These are phyloP conservation scores for Mycena alexandri DNA, from an alignment of 768 basidiomycete species.

Conservation along the genomic window DNA sequence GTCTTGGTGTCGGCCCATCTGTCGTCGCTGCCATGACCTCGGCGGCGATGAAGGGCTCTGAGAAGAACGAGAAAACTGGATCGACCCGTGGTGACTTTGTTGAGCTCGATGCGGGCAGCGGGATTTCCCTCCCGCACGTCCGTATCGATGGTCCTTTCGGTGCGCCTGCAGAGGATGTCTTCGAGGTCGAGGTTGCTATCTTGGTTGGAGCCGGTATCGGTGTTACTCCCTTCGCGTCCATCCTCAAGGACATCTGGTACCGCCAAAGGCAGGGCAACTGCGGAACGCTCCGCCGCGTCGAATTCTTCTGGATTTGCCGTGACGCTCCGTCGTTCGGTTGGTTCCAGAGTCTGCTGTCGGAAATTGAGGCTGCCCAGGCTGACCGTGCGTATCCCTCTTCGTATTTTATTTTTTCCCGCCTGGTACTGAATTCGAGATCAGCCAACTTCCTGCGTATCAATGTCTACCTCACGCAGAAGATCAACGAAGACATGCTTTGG, in stretches of 20 bases:
- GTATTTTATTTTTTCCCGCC: background rate
- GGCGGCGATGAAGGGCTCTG: slow-evolving; percentile 81
- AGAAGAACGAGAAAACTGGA: slow-evolving; percentile 66
- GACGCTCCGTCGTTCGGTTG: slow-evolving; percentile 98
- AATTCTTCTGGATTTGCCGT: slow-evolving; percentile 95
- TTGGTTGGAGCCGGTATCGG: slow-evolving; percentile 95
- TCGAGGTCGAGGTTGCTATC: slow-evolving; percentile 88
- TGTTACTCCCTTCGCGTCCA: slow-evolving; percentile 95
- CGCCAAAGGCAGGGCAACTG: slow-evolving; percentile 83
- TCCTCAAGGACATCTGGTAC: slow-evolving; percentile 97
- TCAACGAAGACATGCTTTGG: slow-evolving; percentile 89
- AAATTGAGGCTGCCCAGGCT: slow-evolving; percentile 89
- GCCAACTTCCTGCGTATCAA: slow-evolving; percentile 95
- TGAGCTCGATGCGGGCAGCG: slow-evolving; percentile 71
- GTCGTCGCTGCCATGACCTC: slow-evolving; percentile 84
- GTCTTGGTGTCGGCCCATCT: slow-evolving; percentile 84
- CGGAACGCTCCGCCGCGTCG: slow-evolving; percentile 87
- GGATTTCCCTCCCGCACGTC: slow-evolving; percentile 71
- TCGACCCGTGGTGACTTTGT: slow-evolving; percentile 82
- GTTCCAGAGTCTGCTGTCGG: slow-evolving; percentile 92
- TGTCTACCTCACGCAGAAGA: slow-evolving; percentile 90
- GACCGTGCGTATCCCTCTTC: slow-evolving; percentile 74
- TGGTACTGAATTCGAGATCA: slow-evolving; percentile 48
- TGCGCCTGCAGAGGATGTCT: slow-evolving; percentile 93
- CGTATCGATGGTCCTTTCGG: slow-evolving; percentile 94